Base-by-base conservation (phyloP, 2,329 filamentous ascomycete species). In the Monilinia aucupariae region DNA sequence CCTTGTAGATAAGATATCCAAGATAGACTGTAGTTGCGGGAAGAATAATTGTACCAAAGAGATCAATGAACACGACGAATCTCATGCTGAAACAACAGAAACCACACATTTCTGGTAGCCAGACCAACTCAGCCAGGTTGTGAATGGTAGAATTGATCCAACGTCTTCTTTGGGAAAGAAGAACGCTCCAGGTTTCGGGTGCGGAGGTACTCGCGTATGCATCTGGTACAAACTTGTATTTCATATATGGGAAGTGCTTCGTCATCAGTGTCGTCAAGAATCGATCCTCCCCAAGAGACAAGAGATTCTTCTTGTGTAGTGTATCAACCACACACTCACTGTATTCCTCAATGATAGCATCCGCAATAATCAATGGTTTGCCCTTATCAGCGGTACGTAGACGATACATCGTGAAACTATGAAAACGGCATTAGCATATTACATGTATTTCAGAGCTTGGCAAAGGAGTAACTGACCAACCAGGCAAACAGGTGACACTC, bases 111-210 rank as follows among this genome's bases (percentile, higher is more conserved):
- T 99, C 92, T 75, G 92, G 89, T 53, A 99, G 82, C 71, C 88
- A 88, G 74, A 96, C 88, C 73, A 99, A 80, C 76, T 99, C 94
- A 32, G 88, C 89, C 73, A 99, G 77, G 75, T 99, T 99, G 81
- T 99, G 94, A 66, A 99, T 89, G 12, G 94, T 99, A 1, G 94
- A 97, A 79, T 99, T 99, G 76, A 99, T 99, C 94, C 94, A 99
- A 75, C 94, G 89, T 80, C 94, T 92, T 82, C 94, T 88, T 75
- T 99, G 94, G n/a, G 94, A 99, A 39, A 99, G 81, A 70, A 99
- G 79, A 71, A 99, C 91, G 72, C 87, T 90, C 91, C 92, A 99
- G 30, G 89, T 90, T 72, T 97, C 92, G 2, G 94, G 94, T 0
- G 94, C 94, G 50, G 93, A 93, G 1, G 94, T 99, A 72, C 90